Conservation (phyloP, 2,329 filamentous ascomycete species). For the Penicillium concentricum region DNA sequence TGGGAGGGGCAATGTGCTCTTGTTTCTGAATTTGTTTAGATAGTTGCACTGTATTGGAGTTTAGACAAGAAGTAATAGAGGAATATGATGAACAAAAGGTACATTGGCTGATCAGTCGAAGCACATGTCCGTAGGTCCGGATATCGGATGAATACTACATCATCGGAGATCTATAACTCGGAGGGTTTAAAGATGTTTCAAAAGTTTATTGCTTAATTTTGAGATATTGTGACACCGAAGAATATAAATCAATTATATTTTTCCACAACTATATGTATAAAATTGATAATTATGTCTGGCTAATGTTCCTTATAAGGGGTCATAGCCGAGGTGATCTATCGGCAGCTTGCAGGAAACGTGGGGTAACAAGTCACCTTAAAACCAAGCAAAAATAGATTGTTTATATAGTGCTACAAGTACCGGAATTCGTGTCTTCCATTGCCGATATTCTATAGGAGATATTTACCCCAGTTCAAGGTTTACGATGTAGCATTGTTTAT, state of each 20-base stretch:
- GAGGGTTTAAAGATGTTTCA: background rate
- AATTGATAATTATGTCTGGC: background rate
- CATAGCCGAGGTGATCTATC: background rate
- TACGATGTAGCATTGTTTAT: background rate
- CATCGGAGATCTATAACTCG: background rate
- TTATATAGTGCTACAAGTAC: background rate
- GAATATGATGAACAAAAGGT: background rate
- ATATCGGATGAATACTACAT: constrained; percentile 16
- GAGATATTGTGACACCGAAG: background rate
- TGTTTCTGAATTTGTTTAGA: background rate
- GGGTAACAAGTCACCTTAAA: background rate
- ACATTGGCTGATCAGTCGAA: background rate
- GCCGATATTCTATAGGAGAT: background rate
- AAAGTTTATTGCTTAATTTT: background rate
- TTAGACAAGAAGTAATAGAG: background rate
- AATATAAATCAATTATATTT: background rate
- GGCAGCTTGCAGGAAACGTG: background rate
- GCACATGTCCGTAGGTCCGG: constrained; percentile 24
- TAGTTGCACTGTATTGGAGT: background rate
- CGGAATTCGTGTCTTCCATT: background rate
- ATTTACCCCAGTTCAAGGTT: background rate
- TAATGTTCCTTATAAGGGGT: background rate
- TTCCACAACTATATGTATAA: background rate
- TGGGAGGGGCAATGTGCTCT: background rate
- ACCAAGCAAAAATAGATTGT: background rate